Evolutionary conservation across 176 grass and related monocot species (phyloP).

Genomic region (Aegilops bicornis): DNA sequence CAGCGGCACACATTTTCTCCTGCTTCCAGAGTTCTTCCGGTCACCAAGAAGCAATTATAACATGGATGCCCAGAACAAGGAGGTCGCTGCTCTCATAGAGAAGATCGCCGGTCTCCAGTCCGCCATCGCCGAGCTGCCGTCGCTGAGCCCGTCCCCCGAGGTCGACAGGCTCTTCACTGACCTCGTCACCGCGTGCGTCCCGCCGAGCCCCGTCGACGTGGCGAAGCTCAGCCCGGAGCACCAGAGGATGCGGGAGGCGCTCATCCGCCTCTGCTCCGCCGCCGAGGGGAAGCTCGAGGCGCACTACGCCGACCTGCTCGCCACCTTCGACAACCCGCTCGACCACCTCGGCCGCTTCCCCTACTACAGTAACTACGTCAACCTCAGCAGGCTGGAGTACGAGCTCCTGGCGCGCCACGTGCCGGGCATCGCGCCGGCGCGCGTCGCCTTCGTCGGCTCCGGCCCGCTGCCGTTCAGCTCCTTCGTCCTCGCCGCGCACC

Average conservation of each 20-base stretch:
- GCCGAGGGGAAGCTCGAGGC: conserved; percentile 71
- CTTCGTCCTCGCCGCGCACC: conserved; percentile 45
- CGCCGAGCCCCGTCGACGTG: conserved; percentile 61
- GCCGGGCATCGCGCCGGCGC: conserved; percentile 5
- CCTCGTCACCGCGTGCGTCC: conserved; percentile 71
- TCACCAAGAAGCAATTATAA: too few relatives aligned
- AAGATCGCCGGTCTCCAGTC: too few relatives aligned
- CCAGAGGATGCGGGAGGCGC: conserved; percentile 54
- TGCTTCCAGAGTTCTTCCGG: too few relatives aligned
- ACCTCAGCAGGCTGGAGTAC: conserved; percentile 74
- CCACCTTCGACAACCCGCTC: conserved; percentile 66
- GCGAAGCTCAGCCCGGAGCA: conserved; percentile 35
- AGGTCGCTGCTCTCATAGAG: too few relatives aligned
- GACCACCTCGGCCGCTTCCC: conserved; percentile 69
- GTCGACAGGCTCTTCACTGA: too few relatives aligned
- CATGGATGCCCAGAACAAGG: too few relatives aligned
- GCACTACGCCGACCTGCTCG: conserved; percentile 72
- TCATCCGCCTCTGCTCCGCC: conserved; percentile 61
- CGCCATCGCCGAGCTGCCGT: too few relatives aligned
- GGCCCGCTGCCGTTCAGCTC: conserved; percentile 65
- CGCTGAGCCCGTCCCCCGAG: too few relatives aligned
- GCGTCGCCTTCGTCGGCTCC: conserved; percentile 63
- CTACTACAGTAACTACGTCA: conserved; percentile 79
- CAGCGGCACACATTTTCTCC: too few relatives aligned
- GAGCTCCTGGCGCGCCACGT: conserved; percentile 49